phyloP scores from a whole-genome alignment of 1,284 basidiomycete species.

The Puccinia coronata region DNA sequence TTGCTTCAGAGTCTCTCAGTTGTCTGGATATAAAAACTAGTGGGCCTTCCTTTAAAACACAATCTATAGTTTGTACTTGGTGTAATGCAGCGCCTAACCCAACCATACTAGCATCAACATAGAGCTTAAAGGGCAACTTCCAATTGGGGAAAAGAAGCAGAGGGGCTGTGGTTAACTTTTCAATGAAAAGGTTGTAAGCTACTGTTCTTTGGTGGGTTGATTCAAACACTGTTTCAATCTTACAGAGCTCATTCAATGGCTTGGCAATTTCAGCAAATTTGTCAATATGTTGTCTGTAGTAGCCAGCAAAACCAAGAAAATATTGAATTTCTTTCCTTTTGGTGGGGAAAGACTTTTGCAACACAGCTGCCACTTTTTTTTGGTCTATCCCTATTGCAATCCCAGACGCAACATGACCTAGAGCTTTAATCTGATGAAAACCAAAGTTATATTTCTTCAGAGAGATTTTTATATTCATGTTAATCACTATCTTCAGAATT shows the following conservation, averaged over 20 bases:
- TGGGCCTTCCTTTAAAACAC: not conserved
- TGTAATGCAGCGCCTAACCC: conserved; percentile 40
- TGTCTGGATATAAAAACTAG: conserved; percentile 13
- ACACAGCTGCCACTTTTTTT: not conserved
- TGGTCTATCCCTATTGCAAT: not conserved
- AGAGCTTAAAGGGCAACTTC: not conserved
- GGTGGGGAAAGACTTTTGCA: not conserved
- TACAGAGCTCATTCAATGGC: not conserved
- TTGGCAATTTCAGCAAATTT: too few relatives aligned
- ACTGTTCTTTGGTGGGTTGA: not conserved
- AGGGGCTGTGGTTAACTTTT: conserved; percentile 5
- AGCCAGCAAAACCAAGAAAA: not conserved
- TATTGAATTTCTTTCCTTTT: not conserved
- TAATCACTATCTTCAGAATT: not conserved
- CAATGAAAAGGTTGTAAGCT: not conserved
- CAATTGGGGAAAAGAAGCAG: conserved; percentile 5
- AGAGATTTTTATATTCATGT: not conserved
- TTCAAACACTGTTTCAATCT: not conserved
- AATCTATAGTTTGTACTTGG: conserved; percentile 32
- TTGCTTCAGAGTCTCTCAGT: not conserved
- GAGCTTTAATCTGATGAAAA: not conserved
- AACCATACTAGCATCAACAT: conserved; percentile 19
- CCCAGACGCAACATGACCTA: not conserved
- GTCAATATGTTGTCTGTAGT: not conserved
- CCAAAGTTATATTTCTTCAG: not conserved